Evolutionary conservation across 306 rosid species (phyloP).

Genomic region (Malus fusca): DNA sequence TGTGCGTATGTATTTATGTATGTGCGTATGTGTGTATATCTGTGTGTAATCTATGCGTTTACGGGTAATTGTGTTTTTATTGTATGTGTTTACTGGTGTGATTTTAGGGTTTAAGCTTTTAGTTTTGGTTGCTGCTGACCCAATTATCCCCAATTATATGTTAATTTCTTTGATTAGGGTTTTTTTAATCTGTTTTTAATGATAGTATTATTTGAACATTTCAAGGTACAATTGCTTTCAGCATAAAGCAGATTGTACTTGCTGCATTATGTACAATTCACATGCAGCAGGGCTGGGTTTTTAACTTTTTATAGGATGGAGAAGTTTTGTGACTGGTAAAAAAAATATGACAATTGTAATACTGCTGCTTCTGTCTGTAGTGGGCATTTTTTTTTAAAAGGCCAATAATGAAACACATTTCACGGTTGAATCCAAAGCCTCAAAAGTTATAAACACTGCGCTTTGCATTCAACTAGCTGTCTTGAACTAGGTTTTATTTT

Average conservation of each 20-base stretch:
- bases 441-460: background rate
- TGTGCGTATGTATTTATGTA: background rate
- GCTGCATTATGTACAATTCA: background rate
- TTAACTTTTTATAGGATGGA: background rate
- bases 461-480: background rate
- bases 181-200: background rate
- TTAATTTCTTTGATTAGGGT: background rate
- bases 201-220: background rate
- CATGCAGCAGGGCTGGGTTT: background rate
- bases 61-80: background rate
- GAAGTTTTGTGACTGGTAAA: too few species aligned
- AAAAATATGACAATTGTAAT: too few species aligned
- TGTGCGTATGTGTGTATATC: background rate
- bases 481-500: background rate
- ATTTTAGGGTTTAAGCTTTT: background rate
- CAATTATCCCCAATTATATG: background rate
- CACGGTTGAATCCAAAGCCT: background rate
- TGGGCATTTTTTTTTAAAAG: background rate
- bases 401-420: background rate
- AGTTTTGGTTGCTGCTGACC: background rate
- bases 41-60: background rate
- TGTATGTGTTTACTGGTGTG: background rate
- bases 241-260: background rate
- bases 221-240: background rate
- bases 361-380: background rate